Conservation (phyloP, 2,329 filamentous ascomycete species). For the Davidsoniella eucalypti region DNA sequence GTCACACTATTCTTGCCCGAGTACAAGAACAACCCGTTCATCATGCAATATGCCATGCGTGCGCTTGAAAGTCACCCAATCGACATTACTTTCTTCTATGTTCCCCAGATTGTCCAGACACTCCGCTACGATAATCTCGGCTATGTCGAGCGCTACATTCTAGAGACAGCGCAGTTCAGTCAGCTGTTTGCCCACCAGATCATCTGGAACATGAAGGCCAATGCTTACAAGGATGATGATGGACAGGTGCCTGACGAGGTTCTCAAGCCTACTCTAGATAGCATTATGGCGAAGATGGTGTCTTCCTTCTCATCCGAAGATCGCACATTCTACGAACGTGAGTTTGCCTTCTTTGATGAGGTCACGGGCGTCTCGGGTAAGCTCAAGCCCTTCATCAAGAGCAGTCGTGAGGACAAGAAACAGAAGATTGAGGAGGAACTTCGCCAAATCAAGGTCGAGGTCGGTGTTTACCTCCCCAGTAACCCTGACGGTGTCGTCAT, state of each 20-base stretch:
- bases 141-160: slow-evolving; percentile 90
- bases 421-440: slow-evolving; percentile 98
- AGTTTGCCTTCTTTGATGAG: slow-evolving; percentile 97
- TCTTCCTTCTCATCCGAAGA: slow-evolving; percentile 66
- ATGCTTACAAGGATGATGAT: slow-evolving; percentile 94
- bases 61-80: slow-evolving; percentile 85
- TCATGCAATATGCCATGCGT: slow-evolving; percentile 93
- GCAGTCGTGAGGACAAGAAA: slow-evolving; percentile 89
- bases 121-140: slow-evolving; percentile 84
- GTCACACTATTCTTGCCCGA: slow-evolving; percentile 85
- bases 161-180: slow-evolving; percentile 95
- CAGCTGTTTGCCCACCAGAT: slow-evolving; percentile 98
- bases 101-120: slow-evolving; percentile 93
- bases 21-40: slow-evolving; percentile 79
- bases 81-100: slow-evolving; percentile 98
- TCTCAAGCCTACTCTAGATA: slow-evolving; percentile 85
- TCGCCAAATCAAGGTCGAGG: slow-evolving; percentile 90
- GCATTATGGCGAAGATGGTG: slow-evolving; percentile 72
- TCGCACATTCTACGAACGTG: slow-evolving; percentile 74
- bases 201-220: slow-evolving; percentile 99
- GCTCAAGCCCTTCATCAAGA: slow-evolving; percentile 82
- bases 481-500: slow-evolving; percentile 96
- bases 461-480: slow-evolving; percentile 90
- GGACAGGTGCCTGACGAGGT: slow-evolving; percentile 64
- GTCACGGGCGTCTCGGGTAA: slow-evolving; percentile 93